Evolutionary conservation across 2,329 filamentous ascomycete genomes (phyloP), one percentile per base, ranked within the genome.

Genomic region (Aphanoascus verrucosus): DNA sequence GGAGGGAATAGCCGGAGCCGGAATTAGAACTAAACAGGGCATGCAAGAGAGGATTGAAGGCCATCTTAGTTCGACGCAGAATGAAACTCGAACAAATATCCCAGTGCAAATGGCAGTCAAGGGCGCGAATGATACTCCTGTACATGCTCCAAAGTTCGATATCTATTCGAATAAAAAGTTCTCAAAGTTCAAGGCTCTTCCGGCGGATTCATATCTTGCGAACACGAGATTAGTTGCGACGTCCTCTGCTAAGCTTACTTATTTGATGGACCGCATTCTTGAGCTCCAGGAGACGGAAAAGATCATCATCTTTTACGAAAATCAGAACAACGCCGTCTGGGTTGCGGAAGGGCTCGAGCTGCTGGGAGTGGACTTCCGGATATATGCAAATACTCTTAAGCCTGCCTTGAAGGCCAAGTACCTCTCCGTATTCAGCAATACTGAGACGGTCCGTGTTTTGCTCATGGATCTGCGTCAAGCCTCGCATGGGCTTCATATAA

Each of bases 401-500:
- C 74, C 79, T 0, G 74, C 77, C 11, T 77, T 80, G 4, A 80
- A 86, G 54, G 81, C 85, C 0, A 79, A 85, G 62, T 94, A 95
- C 62, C 79, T 96, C 0, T 79, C 82, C 0, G 79, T 83, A 0
- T 96, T 96, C 69, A 88, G 90, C 57, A 72, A 83, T 41, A 82
- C 80, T 15, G 70, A 77, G 0, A 77, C 78, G 6, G 82, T 90
- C 53, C 80, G 87, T 5, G 88, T 96, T 0, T 72, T 96, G 1
- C 75, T 96, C 1, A 95, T 96, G 85, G 89, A 95, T 63, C 79
- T 96, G n/a, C 81, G 81, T 1, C 88, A 93, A 64, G 90, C 90
- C 31, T 88, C 90, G 0, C 88, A 90, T 57, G 91, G 91, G 0
- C 75, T 97, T 0, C 90, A 96, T 64, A 82, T 96, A 67, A 83